Percentiles rank a stretch among this genome's conserved stretches.
Evolutionary conservation across 495 filamentous ascomycete species (phyloP).

Genomic region (Aspergillus steynii): DNA sequence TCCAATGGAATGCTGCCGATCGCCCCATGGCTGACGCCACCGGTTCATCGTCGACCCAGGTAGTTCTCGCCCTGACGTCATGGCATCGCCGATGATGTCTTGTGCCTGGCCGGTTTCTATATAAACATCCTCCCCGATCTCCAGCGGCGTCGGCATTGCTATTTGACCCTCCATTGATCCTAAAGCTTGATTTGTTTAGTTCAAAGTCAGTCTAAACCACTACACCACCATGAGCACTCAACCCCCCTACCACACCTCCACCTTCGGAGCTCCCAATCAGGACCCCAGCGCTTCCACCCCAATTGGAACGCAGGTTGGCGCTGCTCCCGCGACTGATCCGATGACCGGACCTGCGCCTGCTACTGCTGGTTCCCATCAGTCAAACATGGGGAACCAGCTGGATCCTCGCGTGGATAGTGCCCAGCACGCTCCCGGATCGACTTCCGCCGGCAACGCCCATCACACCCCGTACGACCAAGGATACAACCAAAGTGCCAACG

Average conservation of each 20-base stretch:
- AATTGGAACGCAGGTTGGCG: slow-evolving; percentile 12
- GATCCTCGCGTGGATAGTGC: slow-evolving; percentile 54
- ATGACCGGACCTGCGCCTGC: slow-evolving; percentile 5
- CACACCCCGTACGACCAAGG: slow-evolving; percentile 21
- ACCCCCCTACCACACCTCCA: slow-evolving; percentile 14
- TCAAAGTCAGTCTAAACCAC: neutral
- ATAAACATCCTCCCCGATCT: neutral
- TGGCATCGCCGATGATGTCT: neutral
- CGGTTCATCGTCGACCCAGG: neutral
- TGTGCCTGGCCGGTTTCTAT: neutral
- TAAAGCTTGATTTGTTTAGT: neutral
- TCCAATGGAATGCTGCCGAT: too few relatives aligned
- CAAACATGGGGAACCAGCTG: slow-evolving; percentile 44
- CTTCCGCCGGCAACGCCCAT: slow-evolving; percentile 28
- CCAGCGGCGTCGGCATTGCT: neutral
- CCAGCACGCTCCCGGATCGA: slow-evolving; percentile 8
- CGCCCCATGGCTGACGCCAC: neutral
- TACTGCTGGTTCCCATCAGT: slow-evolving; percentile 34
- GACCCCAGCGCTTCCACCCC: slow-evolving; percentile 12
- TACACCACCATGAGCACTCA: slow-evolving; percentile 14
- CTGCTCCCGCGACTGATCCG: neutral
- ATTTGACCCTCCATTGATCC: neutral
- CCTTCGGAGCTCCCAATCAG: slow-evolving; percentile 11
- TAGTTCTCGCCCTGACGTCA: neutral
- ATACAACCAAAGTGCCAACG: slow-evolving; percentile 22